These are phyloP conservation scores for Maudiozyma pseudohumilis DNA, from an alignment of 805 yeast genomes.

Conservation along the genomic window DNA sequence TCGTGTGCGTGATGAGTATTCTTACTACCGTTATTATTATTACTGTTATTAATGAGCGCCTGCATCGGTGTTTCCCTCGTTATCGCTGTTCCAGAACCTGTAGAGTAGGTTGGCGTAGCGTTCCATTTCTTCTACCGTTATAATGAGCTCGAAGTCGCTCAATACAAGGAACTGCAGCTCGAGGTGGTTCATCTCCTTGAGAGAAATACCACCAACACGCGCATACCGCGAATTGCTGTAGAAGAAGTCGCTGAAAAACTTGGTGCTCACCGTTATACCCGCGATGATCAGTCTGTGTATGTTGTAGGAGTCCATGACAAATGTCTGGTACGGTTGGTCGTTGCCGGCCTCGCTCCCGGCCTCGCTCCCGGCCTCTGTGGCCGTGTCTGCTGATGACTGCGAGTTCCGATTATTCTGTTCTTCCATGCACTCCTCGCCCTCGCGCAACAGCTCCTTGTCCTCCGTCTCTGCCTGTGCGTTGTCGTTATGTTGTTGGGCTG, in stretches of 20 bases:
- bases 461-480: constrained; percentile 5
- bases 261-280: constrained; percentile 91
- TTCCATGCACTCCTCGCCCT: constrained; percentile 3
- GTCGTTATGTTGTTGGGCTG: not conserved
- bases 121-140: constrained; percentile 83
- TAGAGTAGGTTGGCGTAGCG: constrained; percentile 78
- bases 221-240: constrained; percentile 93
- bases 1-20: no score
- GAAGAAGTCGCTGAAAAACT: constrained; percentile 88
- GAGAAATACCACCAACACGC: constrained; percentile 88
- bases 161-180: constrained; percentile 82
- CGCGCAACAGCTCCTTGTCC: constrained; percentile 2
- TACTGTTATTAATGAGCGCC: not conserved
- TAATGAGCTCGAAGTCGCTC: constrained; percentile 78
- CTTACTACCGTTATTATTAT: not conserved
- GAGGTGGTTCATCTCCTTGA: constrained; percentile 84
- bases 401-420: constrained; percentile 4
- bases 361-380: not conserved
- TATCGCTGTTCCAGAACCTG: constrained; percentile 37
- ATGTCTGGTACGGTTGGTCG: constrained; percentile 52
- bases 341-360: not conserved
- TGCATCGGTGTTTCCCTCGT: not conserved
- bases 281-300: constrained; percentile 89
- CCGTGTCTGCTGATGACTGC: constrained; percentile 11
- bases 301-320: constrained; percentile 93